Base-by-base conservation (phyloP, 257 asterid genomes). In the Rehmannia glutinosa region DNA sequence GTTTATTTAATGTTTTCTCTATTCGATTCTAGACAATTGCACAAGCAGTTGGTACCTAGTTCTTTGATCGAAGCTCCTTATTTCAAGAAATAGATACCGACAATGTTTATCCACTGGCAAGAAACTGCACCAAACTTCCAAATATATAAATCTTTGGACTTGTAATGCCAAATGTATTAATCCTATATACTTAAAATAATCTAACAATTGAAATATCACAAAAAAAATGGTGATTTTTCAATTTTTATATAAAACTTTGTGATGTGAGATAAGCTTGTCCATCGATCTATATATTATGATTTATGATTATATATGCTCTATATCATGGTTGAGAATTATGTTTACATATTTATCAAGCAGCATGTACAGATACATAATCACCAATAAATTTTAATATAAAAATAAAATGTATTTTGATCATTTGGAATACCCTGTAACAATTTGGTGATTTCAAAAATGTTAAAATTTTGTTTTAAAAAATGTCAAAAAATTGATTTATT, bases 1-100 rank as follows among this genome's bases (percentile, higher is more conserved):
- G n/a, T n/a, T n/a, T n/a, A n/a, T n/a, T n/a, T n/a, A n/a, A n/a
- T n/a, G n/a, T n/a, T n/a, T n/a, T n/a, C n/a, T n/a, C n/a, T n/a
- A n/a, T n/a, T n/a, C n/a, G n/a, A n/a, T n/a, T n/a, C n/a, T 71
- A 79, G 81, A 75, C 81, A 2, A 72, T 79, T 35, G 76, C 62
- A 5, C 8, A 42, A 39, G 75, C 74, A 2, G n/a, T 79, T 5
- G 51, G 78, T 1, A 73, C 75, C 6, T 79, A 81, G 84, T 79
- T 66, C 20, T 75, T 67, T 25, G 78, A 75, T 11, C 70, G 76
- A 12, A 51, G 30, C 28, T 2, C 56, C 15, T 6, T 35, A 1
- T 58, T 67, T 12, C 45, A 70, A 3, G 66, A 69, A 9, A 70
- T 78, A 24, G 79, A 70, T 61, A 36, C 10, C 8, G 4, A 54